phyloP scores from a whole-genome alignment of 139 green algal genomes.

The Coccomyxa sp. region DNA sequence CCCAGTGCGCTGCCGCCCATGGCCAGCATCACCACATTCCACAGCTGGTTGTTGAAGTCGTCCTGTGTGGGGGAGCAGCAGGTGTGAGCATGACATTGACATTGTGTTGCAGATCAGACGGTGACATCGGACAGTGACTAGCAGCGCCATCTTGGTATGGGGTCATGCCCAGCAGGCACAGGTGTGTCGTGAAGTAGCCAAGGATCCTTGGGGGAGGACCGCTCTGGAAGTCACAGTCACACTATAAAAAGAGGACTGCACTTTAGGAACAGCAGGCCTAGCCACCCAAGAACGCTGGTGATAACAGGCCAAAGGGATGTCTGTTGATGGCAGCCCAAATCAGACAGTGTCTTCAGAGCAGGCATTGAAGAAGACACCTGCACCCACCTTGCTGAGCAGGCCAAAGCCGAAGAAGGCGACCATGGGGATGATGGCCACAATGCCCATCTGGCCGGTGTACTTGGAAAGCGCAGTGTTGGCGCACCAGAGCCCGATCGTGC shows the following conservation, averaged over 20 bases:
- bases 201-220: no score
- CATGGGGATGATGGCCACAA: slow-evolving; percentile 65
- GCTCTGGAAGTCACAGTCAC: no score
- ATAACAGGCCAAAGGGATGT: no score
- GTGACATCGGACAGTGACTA: neutral
- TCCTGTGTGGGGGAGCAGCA: slow-evolving; percentile 31
- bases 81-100: neutral
- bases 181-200: no score
- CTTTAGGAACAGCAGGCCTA: no score
- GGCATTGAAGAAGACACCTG: no score
- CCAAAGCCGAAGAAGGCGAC: slow-evolving; percentile 72
- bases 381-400: slow-evolving; percentile 45
- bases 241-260: no score
- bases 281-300: no score
- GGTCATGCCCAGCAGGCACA: no score
- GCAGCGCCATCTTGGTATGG: neutral
- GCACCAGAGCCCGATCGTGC: slow-evolving; percentile 66
- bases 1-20: slow-evolving; percentile 66
- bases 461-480: slow-evolving; percentile 43
- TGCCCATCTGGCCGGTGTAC: slow-evolving; percentile 64
- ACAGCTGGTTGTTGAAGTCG: slow-evolving; percentile 74
- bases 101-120: neutral
- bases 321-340: no score
- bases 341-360: no score
- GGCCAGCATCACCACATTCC: slow-evolving; percentile 80